Evolutionary conservation across 169 alveolate species (phyloP).

Genomic region (Eimeria zaria): DNA sequence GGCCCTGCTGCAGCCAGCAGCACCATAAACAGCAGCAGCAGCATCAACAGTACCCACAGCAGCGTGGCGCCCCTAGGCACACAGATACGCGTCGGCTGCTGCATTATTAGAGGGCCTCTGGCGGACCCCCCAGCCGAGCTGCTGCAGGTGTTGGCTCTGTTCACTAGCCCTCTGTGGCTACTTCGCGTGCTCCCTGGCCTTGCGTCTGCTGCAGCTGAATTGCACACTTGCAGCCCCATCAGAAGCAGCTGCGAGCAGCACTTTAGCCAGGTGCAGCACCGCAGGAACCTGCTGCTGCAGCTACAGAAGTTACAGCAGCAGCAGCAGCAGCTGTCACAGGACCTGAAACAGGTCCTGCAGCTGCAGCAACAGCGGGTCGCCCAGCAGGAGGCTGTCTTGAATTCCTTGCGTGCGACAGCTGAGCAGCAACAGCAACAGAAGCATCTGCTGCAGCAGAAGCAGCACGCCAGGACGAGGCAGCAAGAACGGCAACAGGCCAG

Average conservation of each 20-base stretch:
- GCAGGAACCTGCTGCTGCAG: slow-evolving; percentile 20
- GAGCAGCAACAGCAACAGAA: slow-evolving; percentile 29
- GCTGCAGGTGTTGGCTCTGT: slow-evolving; percentile 21
- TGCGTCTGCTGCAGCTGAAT: slow-evolving; percentile 26
- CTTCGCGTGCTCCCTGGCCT: slow-evolving; percentile 8
- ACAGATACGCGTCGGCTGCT: slow-evolving; percentile 27
- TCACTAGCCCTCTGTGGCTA: slow-evolving; percentile 51
- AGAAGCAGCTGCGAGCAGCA: not conserved
- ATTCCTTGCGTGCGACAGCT: not conserved
- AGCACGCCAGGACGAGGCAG: not conserved
- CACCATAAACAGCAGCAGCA: not conserved
- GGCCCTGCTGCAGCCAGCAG: not conserved
- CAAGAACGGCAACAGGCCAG: slow-evolving; percentile 43
- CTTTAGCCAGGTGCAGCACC: slow-evolving; percentile 26
- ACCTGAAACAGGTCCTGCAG: slow-evolving; percentile 27
- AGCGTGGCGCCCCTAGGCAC: not conserved
- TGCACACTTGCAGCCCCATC: slow-evolving; percentile 11
- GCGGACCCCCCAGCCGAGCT: slow-evolving; percentile 10
- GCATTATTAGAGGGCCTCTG: slow-evolving; percentile 38
- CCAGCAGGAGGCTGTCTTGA: slow-evolving; percentile 20
- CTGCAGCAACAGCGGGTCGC: slow-evolving; percentile 58
- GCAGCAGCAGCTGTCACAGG: slow-evolving; percentile 26
- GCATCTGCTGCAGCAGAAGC: not conserved
- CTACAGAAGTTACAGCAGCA: slow-evolving; percentile 27
- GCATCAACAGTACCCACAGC: slow-evolving; percentile 2